These are phyloP conservation scores for Glaciozyma antarctica DNA, from an alignment of 768 basidiomycete genomes.

Conservation along the genomic window DNA sequence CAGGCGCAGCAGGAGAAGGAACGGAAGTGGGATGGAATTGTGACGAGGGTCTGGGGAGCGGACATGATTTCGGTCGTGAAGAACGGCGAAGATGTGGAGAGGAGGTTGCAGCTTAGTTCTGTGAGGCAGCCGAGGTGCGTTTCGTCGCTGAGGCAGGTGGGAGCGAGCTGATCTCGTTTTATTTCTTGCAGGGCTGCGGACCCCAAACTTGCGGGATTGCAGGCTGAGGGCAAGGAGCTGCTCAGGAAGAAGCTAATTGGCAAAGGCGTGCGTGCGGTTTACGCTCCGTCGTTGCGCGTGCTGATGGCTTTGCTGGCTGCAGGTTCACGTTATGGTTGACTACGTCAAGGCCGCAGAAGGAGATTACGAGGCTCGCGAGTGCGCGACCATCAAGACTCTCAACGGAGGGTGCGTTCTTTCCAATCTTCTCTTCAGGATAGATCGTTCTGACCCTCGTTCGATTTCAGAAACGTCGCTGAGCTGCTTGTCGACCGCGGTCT, in stretches of 20 bases:
- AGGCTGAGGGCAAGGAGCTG: conserved; percentile 87
- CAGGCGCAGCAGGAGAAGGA: conserved; percentile 46
- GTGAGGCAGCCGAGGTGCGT: conserved; percentile 53
- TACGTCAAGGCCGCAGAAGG: conserved; percentile 86
- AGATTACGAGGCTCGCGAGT: conserved; percentile 86
- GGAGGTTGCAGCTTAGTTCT: conserved; percentile 76
- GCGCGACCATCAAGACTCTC: conserved; percentile 55
- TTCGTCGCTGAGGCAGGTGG: conserved; percentile 30
- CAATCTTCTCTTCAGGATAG: not conserved
- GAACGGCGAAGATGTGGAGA: conserved; percentile 57
- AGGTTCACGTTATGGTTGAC: conserved; percentile 52
- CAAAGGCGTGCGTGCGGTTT: conserved; percentile 55
- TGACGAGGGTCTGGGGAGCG: conserved; percentile 80
- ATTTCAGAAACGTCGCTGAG: conserved; percentile 74
- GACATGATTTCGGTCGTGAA: conserved; percentile 57
- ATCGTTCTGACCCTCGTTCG: not conserved
- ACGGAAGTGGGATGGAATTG: conserved; percentile 41
- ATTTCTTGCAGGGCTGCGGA: conserved; percentile 58
- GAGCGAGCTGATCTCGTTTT: conserved; percentile 1
- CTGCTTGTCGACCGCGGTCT: conserved; percentile 88
- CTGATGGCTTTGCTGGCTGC: conserved; percentile 27
- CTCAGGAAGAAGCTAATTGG: conserved; percentile 85
- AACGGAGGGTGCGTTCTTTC: conserved; percentile 12
- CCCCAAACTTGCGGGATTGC: conserved; percentile 74
- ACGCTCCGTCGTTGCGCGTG: not conserved